A percentile compares a stretch with the other conserved stretches of the same genome.
Evolutionary conservation across 78 protist species (phyloP).

Genomic region (Protostelium mycophagum): DNA sequence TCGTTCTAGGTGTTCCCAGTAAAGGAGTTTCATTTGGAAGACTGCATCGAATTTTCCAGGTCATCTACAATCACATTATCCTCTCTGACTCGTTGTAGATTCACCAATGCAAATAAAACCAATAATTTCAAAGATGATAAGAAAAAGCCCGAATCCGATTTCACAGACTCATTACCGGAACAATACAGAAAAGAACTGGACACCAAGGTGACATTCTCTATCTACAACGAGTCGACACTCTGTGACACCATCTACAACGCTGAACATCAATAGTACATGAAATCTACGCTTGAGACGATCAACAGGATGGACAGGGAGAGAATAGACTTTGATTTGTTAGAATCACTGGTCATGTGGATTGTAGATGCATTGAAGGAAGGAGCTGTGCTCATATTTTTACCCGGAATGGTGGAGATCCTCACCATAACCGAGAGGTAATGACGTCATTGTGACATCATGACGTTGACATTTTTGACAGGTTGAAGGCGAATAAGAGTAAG

Average conservation of each 20-base stretch:
- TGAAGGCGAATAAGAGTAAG: not conserved
- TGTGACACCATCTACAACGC: constrained; percentile 1
- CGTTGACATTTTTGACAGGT: not conserved
- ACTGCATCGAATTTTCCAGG: constrained; percentile 14
- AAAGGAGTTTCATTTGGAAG: constrained; percentile 40
- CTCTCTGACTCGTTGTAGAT: not conserved
- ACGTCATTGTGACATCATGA: not conserved
- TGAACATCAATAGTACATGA: too few species aligned
- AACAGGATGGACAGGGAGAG: constrained; percentile 23
- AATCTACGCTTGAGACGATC: not conserved
- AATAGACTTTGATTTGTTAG: constrained; percentile 27
- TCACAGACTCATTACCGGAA: not conserved
- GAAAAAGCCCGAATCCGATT: not conserved
- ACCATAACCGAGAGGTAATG: constrained; percentile 11
- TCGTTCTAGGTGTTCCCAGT: constrained; percentile 27
- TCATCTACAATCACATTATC: not conserved
- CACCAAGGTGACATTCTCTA: not conserved
- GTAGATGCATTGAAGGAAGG: constrained; percentile 17
- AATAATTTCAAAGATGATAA: not conserved
- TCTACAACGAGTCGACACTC: not conserved
- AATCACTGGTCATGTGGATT: constrained; percentile 13
- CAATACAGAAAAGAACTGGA: not conserved
- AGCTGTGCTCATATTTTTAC: constrained; percentile 84
- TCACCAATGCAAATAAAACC: not conserved
- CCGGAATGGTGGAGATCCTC: constrained; percentile 79